A percentile compares a stretch with the other conserved stretches of the same genome.
phyloP scores from a whole-genome alignment of 768 basidiomycete genomes.

The Russula olivacea region DNA sequence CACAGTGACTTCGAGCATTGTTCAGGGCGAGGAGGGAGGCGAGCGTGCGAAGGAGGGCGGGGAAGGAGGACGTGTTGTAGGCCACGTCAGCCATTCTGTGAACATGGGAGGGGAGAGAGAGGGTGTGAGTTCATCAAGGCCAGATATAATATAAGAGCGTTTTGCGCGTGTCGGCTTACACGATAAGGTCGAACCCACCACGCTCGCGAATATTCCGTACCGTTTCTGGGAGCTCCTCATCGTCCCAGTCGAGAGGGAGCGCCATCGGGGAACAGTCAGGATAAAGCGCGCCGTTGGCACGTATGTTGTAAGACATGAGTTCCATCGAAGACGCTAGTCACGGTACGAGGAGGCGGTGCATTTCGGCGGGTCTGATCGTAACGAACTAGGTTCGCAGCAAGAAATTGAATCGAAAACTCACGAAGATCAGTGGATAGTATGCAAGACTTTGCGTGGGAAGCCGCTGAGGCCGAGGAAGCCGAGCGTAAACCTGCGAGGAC shows the following conservation, averaged over 20 bases:
- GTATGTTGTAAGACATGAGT: conserved; percentile 67
- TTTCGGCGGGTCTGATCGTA: background rate
- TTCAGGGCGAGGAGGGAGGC: conserved; percentile 38
- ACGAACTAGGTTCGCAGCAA: background rate
- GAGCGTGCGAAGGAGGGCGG: conserved; percentile 67
- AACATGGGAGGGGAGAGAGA: background rate
- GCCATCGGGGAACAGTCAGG: conserved; percentile 30
- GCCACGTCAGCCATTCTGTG: conserved; percentile 87
- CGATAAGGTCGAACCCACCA: conserved; percentile 52
- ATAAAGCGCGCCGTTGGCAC: conserved; percentile 38
- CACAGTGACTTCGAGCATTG: background rate
- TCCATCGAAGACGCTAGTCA: conserved; percentile 71
- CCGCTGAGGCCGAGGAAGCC: conserved; percentile 23
- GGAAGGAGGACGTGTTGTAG: conserved; percentile 85
- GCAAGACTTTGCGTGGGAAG: background rate
- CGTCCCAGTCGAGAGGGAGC: conserved; percentile 64
- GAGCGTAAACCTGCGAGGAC: conserved; percentile 54
- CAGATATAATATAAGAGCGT: background rate
- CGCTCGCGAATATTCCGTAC: conserved; percentile 32
- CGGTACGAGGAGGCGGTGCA: too few relatives aligned
- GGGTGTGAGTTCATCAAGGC: background rate
- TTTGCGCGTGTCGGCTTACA: conserved; percentile 43
- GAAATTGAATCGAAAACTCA: background rate
- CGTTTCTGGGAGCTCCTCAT: conserved; percentile 46
- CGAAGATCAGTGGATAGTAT: conserved; percentile 27